These are phyloP conservation scores for Colletotrichum sansevieriae DNA, from an alignment of 2,329 filamentous ascomycete genomes.

Conservation along the genomic window DNA sequence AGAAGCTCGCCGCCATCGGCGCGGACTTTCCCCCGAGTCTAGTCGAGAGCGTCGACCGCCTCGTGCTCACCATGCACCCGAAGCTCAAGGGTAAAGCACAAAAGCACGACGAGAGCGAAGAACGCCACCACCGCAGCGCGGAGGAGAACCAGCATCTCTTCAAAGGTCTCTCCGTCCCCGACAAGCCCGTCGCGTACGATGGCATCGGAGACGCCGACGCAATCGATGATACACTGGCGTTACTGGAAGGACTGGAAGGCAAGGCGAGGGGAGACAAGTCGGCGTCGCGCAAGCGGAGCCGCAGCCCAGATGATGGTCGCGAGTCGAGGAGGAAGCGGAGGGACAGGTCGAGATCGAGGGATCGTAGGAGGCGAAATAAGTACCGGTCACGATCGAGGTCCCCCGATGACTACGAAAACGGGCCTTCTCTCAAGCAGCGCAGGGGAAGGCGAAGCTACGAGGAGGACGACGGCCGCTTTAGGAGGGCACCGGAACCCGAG, in stretches of 20 bases:
- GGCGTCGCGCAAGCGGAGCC: constrained; percentile 68
- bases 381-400: constrained; percentile 55
- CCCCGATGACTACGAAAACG: constrained; percentile 63
- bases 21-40: constrained; percentile 88
- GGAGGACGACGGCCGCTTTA: constrained; percentile 70
- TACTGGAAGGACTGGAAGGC: constrained; percentile 86
- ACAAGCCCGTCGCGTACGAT: constrained; percentile 68
- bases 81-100: constrained; percentile 76
- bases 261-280: constrained; percentile 64
- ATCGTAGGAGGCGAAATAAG: constrained; percentile 53
- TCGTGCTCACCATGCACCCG: constrained; percentile 91
- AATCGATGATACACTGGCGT: constrained; percentile 92
- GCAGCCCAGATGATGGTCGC: constrained; percentile 66
- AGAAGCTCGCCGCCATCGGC: constrained; percentile 79
- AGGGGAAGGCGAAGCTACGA: constrained; percentile 57
- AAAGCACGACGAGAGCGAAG: constrained; percentile 52
- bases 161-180: constrained; percentile 87
- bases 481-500: constrained; percentile 76
- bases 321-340: constrained; percentile 58
- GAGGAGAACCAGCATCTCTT: constrained; percentile 90
- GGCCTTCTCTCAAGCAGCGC: constrained; percentile 45
- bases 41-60: constrained; percentile 89
- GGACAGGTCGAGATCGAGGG: constrained; percentile 57
- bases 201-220: constrained; percentile 66
- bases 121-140: constrained; percentile 54